phyloP scores from a whole-genome alignment of 176 grass and related monocot genomes.

The Zea mays region DNA sequence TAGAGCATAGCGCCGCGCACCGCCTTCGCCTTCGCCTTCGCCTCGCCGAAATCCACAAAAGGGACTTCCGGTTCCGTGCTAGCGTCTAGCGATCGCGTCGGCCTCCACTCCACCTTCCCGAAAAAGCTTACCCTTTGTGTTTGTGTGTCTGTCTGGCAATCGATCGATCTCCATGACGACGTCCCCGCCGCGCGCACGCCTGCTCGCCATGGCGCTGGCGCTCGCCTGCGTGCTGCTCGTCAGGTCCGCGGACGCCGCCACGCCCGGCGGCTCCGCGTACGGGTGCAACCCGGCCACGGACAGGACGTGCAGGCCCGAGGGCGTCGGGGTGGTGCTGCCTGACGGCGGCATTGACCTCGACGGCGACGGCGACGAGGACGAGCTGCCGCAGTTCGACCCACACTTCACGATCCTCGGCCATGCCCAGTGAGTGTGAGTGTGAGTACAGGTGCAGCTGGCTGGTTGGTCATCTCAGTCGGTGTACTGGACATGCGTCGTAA shows the following conservation, averaged over 20 bases:
- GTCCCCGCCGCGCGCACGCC: constrained; percentile 26
- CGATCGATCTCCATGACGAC: constrained; percentile 29
- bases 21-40: background rate
- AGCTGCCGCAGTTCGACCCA: constrained; percentile 36
- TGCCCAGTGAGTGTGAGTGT: background rate
- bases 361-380: constrained; percentile 27
- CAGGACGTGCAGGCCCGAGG: constrained; percentile 35
- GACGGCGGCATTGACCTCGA: constrained; percentile 8
- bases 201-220: constrained; percentile 32
- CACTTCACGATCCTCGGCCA: constrained; percentile 51
- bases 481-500: background rate
- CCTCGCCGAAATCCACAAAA: background rate
- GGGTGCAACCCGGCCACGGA: constrained; percentile 36
- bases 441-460: background rate
- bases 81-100: background rate
- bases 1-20: constrained; percentile 15
- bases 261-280: background rate
- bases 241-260: background rate
- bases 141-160: background rate
- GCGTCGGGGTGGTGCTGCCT: background rate
- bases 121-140: background rate
- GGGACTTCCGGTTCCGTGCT: background rate
- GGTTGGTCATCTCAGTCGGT: background rate
- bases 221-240: constrained; percentile 23
- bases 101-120: background rate